These are phyloP conservation scores for Calonectria honghensis DNA, from an alignment of 2,329 filamentous ascomycete species.

Conservation along the genomic window DNA sequence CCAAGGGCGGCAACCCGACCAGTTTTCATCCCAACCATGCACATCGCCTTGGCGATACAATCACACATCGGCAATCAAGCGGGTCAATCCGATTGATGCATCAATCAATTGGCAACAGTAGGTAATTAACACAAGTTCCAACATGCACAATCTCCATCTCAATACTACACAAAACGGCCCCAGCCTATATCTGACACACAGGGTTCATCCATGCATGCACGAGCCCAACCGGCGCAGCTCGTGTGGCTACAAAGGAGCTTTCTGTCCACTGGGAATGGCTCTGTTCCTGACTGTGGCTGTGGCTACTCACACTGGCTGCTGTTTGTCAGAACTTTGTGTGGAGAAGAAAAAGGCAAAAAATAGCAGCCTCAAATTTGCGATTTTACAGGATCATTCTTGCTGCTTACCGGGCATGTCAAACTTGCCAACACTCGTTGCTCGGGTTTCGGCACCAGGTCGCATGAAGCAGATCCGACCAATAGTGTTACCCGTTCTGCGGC, in stretches of 20 bases:
- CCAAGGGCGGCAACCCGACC: background rate
- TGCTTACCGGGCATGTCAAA: background rate
- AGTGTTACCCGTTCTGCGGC: background rate
- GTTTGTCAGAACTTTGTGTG: slow-evolving; percentile 27
- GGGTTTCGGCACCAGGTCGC: slow-evolving; percentile 7
- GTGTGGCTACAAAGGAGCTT: slow-evolving; percentile 5
- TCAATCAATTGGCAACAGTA: slow-evolving; percentile 18
- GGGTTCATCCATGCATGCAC: slow-evolving; percentile 33
- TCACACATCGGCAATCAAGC: slow-evolving; percentile 11
- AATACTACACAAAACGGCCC: slow-evolving; percentile 21
- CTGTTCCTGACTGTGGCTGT: slow-evolving; percentile 28
- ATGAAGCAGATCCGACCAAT: background rate
- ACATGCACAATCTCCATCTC: slow-evolving; percentile 11
- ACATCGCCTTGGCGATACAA: slow-evolving; percentile 14
- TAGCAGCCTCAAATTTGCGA: background rate
- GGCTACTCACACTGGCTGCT: background rate
- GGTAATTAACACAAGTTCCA: slow-evolving; percentile 16
- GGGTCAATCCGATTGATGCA: slow-evolving; percentile 21
- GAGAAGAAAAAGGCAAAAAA: slow-evolving; percentile 12
- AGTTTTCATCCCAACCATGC: slow-evolving; percentile 5
- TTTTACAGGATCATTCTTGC: background rate
- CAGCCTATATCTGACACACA: slow-evolving; percentile 22
- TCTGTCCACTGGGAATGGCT: slow-evolving; percentile 13
- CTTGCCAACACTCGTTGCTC: background rate
- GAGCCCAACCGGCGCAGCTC: slow-evolving; percentile 2